Evolutionary conservation across 2,329 filamentous ascomycete species (phyloP).

Genomic region (Ophiostoma montium): DNA sequence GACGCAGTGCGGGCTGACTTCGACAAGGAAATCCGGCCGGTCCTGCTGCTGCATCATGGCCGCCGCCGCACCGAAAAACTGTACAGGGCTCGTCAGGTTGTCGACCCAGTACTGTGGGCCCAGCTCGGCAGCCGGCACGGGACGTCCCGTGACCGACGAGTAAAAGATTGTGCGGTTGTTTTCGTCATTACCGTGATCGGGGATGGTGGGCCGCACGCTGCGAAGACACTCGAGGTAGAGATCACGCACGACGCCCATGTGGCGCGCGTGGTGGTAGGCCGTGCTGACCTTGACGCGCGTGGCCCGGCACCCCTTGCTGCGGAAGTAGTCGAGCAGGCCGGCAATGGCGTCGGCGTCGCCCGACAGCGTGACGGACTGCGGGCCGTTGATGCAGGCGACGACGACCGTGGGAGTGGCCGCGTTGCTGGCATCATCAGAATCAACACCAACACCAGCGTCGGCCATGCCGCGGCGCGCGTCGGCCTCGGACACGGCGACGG

Average conservation of each 20-base stretch:
- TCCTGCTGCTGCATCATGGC: conserved; percentile 9
- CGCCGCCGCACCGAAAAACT: conserved; percentile 18
- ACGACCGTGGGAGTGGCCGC: conserved; percentile 6
- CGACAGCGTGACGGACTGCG: conserved; percentile 23
- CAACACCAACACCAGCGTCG: conserved; percentile 6
- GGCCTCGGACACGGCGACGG: conserved; percentile 24
- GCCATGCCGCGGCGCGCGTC: conserved; percentile 20
- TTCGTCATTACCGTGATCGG: no score
- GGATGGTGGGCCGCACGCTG: neutral
- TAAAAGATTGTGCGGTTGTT: conserved; percentile 3
- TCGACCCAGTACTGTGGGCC: conserved; percentile 21
- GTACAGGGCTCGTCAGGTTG: conserved; percentile 22
- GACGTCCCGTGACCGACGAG: conserved; percentile 16
- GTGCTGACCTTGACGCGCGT: conserved; percentile 14
- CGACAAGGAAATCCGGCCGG: conserved; percentile 8
- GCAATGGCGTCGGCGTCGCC: conserved; percentile 13
- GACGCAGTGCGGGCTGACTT: conserved; percentile 12
- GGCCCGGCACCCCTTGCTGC: conserved; percentile 1
- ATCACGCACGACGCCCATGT: conserved; percentile 15
- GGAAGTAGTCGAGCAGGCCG: conserved; percentile 8
- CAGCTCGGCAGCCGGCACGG: conserved; percentile 1
- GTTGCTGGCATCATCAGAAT: no score
- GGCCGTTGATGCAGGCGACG: conserved; percentile 23
- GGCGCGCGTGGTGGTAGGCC: conserved; percentile 21
- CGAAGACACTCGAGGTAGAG: conserved; percentile 12